Base-by-base conservation (phyloP, 352 stramenopile species). In the Ochromonadaceae sp. region DNA sequence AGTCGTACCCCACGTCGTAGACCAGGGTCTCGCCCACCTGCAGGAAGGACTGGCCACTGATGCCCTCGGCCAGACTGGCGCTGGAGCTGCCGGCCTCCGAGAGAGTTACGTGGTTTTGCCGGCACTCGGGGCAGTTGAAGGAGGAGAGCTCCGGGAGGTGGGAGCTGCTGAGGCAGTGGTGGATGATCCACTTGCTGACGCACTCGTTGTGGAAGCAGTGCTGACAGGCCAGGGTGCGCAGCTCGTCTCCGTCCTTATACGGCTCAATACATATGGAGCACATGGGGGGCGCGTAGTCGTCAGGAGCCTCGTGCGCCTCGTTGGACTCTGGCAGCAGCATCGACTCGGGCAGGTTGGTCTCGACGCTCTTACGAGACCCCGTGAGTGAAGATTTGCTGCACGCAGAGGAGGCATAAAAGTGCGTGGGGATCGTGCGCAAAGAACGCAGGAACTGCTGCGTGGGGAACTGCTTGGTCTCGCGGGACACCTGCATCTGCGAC, bases 161-260 rank as follows among this genome's bases (percentile, higher is more conserved):
- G 36, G 46, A 17, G 25, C 12, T 20, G 46, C 36, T 55, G 12
- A 55, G 26, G 12, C 46, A 55, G 36, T 14, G 22, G 12, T 55
- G 46, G 15, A 86, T 39, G 15, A 90, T 73, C 82, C 82, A 90
- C 69, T 88, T 81, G 72, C 88, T 83, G 39, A 87, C 80, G 55
- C 82, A 90, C 25, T 89, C 81, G 68, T 84, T 83, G 69, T 89
- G 82, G 67, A 90, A 90, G 72, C 88, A 83, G 69, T 90, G 82
- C 10, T 71, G 67, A 50, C 82, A 90, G 25, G 81, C 81, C 57
- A 90, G 59, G 56, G 88, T 75, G 14, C 80, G 78, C 41, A 90
- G 72, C 5, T 82, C 69, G 71, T 90, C 79, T 3, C 74, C 52
- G 0, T 60, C 17, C 48, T 86, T 78, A 70, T 89, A 90, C 32